phyloP scores from a whole-genome alignment of 257 asterid genomes.

The Capsicum rhomboideum region DNA sequence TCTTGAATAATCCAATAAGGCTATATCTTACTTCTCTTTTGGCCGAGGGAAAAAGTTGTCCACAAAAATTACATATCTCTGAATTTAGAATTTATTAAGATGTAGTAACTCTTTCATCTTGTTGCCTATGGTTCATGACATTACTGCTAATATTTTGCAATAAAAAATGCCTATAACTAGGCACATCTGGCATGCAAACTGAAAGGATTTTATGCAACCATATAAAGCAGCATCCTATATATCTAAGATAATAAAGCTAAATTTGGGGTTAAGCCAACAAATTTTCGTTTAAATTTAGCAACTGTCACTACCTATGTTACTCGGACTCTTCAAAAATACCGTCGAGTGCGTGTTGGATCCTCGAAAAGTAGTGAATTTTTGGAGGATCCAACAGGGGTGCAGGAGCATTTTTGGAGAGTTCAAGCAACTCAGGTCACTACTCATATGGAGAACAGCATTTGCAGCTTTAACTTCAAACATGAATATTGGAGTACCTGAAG shows the following conservation, averaged over 20 bases:
- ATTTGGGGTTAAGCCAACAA: background rate
- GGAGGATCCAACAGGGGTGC: background rate
- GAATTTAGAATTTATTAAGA: background rate
- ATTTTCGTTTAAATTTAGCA: no score
- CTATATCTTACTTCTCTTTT: background rate
- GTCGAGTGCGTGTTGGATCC: background rate
- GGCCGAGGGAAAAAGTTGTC: background rate
- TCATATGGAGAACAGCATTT: background rate
- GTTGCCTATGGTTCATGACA: background rate
- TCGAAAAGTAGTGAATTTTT: background rate
- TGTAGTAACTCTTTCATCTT: background rate
- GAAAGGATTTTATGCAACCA: background rate
- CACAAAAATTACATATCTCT: background rate
- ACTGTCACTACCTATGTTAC: background rate
- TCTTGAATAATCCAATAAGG: background rate
- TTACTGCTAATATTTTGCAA: background rate
- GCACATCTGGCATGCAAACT: background rate
- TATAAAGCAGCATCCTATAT: background rate
- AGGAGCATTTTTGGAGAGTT: background rate
- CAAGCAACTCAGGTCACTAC: background rate
- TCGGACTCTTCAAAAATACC: background rate
- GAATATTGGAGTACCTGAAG: constrained; percentile 53
- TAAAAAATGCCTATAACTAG: background rate
- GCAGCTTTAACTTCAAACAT: background rate
- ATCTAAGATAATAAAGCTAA: background rate